Conservation (phyloP, 345 rosid species). For the Salix caprea region DNA sequence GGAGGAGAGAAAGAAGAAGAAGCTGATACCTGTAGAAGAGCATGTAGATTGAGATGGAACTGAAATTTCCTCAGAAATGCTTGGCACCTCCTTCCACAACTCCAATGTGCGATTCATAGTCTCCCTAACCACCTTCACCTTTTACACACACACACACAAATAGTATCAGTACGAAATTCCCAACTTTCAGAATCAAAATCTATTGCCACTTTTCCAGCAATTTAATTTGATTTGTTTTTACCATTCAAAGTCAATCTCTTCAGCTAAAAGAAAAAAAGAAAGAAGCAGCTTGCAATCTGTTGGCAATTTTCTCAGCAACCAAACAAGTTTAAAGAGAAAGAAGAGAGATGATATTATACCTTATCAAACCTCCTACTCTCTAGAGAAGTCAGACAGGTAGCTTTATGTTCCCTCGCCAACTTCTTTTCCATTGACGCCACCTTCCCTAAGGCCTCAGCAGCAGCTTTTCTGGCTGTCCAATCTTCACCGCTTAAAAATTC, state of each 20-base stretch:
- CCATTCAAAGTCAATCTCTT: neutral
- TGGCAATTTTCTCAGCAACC: constrained; percentile 12
- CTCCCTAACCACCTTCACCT: constrained; percentile 90
- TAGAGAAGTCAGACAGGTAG: constrained; percentile 42
- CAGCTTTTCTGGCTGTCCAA: constrained; percentile 86
- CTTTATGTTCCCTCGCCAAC: constrained; percentile 50
- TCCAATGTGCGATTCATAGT: constrained; percentile 72
- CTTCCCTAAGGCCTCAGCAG: constrained; percentile 77
- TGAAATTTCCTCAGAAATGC: constrained; percentile 40
- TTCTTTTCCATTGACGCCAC: constrained; percentile 58
- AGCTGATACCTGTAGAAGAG: constrained; percentile 37
- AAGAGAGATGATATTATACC: constrained; percentile 34
- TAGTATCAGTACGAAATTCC: constrained; percentile 5
- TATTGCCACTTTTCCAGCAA: neutral
- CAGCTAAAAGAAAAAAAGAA: too few relatives aligned
- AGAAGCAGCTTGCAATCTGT: neutral
- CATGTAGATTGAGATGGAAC: constrained; percentile 39
- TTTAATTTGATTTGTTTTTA: neutral
- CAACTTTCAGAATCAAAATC: neutral
- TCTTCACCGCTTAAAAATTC: constrained; percentile 69
- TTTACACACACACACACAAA: constrained; percentile 1
- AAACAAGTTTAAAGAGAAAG: neutral
- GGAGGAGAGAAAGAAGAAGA: neutral
- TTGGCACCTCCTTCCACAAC: constrained; percentile 67
- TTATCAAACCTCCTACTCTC: constrained; percentile 78